A percentile compares a stretch with the other conserved stretches of the same genome.
These are phyloP conservation scores for Coemansia sp. DNA, from an alignment of 192 early-diverging fungal genomes.

Conservation along the genomic window DNA sequence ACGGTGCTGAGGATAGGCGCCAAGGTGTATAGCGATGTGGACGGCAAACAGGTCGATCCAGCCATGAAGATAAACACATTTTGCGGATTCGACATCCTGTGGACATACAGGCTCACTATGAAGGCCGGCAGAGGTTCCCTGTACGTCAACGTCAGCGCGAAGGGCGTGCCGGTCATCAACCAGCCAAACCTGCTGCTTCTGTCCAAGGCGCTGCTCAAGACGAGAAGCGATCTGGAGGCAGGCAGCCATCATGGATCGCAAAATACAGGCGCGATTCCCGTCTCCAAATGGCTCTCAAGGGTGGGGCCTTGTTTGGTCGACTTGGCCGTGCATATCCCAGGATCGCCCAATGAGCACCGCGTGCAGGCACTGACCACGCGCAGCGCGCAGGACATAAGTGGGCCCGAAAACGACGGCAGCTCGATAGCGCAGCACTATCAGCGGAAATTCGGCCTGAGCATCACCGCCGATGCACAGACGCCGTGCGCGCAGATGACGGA, in stretches of 20 bases:
- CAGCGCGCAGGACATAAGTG: not conserved
- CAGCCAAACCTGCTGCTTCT: conserved; percentile 10
- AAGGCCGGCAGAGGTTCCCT: conserved; percentile 5
- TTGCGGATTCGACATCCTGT: conserved; percentile 27
- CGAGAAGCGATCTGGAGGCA: not conserved
- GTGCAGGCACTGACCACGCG: conserved; percentile 1
- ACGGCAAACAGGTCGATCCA: conserved; percentile 2
- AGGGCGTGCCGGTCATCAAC: conserved; percentile 12
- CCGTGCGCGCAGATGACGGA: conserved; percentile 16
- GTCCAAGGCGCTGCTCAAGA: conserved; percentile 1
- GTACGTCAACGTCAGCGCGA: conserved; percentile 12
- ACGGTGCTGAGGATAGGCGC: too few relatives aligned
- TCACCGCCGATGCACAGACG: not conserved
- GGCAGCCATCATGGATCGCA: not conserved
- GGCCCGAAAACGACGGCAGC: not conserved
- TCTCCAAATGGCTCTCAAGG: not conserved
- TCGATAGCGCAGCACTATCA: conserved; percentile 11
- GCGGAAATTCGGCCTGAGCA: not conserved
- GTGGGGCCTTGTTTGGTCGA: not conserved
- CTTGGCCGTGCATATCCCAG: not conserved
- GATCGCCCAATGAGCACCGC: not conserved
- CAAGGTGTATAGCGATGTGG: not conserved
- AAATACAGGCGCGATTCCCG: not conserved
- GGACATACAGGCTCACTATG: conserved; percentile 30
- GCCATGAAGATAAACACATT: not conserved